Evolutionary conservation across 208 protist species (phyloP).

Genomic region (Trypanosoma melophagium): DNA sequence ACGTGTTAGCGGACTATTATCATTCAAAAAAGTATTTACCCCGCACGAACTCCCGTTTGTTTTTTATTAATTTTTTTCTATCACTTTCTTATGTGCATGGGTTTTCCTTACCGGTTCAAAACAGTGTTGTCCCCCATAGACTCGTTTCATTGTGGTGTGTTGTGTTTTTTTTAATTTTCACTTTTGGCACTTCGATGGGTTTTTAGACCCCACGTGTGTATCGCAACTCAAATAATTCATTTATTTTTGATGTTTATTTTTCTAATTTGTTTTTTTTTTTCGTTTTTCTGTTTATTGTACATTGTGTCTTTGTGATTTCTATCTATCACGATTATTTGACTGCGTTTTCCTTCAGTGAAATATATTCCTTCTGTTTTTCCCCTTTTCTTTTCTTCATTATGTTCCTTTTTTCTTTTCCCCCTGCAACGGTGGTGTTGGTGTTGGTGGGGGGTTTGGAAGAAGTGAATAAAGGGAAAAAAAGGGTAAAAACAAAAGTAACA

Average conservation of each 20-base stretch:
- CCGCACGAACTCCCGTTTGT: neutral
- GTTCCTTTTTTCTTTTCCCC: slow-evolving; percentile 15
- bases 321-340: neutral
- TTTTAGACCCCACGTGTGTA: too few relatives aligned
- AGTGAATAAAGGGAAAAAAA: neutral
- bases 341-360: neutral
- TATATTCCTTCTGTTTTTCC: slow-evolving; percentile 13
- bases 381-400: slow-evolving; percentile 15
- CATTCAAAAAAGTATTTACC: slow-evolving; percentile 4
- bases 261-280: too few relatives aligned
- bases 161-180: neutral
- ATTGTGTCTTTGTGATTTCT: neutral
- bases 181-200: too few relatives aligned
- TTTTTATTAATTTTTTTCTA: slow-evolving; percentile 14
- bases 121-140: slow-evolving; percentile 7
- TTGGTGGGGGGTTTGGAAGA: neutral
- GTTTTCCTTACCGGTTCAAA: neutral
- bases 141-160: neutral
- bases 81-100: slow-evolving; percentile 13
- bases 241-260: too few relatives aligned
- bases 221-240: too few relatives aligned
- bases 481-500: neutral
- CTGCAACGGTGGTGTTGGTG: too few relatives aligned
- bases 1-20: neutral
- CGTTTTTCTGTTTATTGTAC: too few relatives aligned